Base-by-base conservation (phyloP, 257 asterid genomes). In the Plectranthus barbatus region DNA sequence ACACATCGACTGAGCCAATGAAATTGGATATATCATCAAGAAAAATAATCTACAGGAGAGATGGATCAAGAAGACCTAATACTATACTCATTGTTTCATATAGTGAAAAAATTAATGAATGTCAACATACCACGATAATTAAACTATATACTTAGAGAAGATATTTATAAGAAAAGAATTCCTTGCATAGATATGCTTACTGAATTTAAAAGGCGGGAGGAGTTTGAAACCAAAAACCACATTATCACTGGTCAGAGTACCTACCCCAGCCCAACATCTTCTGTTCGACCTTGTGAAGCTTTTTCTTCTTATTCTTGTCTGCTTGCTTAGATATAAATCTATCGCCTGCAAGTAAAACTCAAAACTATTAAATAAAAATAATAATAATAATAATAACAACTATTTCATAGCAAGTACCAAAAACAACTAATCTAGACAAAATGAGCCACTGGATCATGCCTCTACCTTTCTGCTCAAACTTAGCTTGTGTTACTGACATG, bases 251-350 rank as follows among this genome's bases (percentile, higher is more conserved):
- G 37, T 54, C 56, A 41, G 14, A 64, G 73, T 64, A 64, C 88
- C 10, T 84, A 93, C 99, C 99, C 99, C 99, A 93, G 66, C 99
- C 95, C 71, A 90, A 86, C 95, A 93, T 87, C 83, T 93, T 93
- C 66, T 79, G 84, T 75, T 93, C 99, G 52, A 83, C 94, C 75
- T 79, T 80, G 80, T 93, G 90, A 75, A 85, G 81, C 66, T 90
- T 93, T 71, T 64, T 90, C 87, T 90, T 90, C 89, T 85, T 93
- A 57, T 74, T 84, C 78, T 90, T 90, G 79, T 93, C 99, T 63
- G 74, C 81, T 75, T 85, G 88, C 85, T 85, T 93, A 40, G 97
- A 56, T 74, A 89, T 56, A 73, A 85, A 93, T 77, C 62, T 84
- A 0, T 89, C 90, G 75, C 99, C 97, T 93, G 86, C 50, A 67